Percentiles rank a stretch among this genome's conserved stretches.
These are phyloP conservation scores for Boehmeria nivea DNA, from an alignment of 306 rosid genomes.

Conservation along the genomic window DNA sequence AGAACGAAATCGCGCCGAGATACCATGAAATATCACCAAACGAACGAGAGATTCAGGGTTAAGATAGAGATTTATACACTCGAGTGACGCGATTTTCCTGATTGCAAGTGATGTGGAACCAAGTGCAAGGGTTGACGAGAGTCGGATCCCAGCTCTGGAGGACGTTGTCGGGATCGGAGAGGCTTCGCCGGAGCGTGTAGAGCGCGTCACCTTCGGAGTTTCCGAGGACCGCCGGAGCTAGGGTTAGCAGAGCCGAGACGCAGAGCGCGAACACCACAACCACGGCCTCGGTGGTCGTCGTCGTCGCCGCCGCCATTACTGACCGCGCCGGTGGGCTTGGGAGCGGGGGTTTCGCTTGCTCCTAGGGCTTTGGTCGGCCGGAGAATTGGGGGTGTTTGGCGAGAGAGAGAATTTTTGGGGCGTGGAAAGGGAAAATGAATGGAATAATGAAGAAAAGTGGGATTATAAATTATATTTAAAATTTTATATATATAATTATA, in stretches of 20 bases:
- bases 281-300: conserved; percentile 33
- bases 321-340: conserved; percentile 4
- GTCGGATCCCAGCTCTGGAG: conserved; percentile 99
- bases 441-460: not conserved
- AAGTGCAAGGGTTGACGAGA: conserved; percentile 90
- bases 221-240: conserved; percentile 33
- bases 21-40: not conserved
- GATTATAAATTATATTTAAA: no score
- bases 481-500: no score
- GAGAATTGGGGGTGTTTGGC: not conserved
- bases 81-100: conserved; percentile 89
- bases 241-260: conserved; percentile 20
- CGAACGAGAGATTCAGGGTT: not conserved
- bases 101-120: conserved; percentile 97
- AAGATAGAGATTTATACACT: conserved; percentile 40
- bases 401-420: not conserved
- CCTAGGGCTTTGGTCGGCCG: not conserved
- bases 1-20: not conserved
- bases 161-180: conserved; percentile 76
- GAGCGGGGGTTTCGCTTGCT: not conserved
- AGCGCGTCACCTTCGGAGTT: conserved; percentile 95
- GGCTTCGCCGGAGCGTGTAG: conserved; percentile 64
- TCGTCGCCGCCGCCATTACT: conserved; percentile 37
- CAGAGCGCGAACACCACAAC: conserved; percentile 8
- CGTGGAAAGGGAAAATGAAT: not conserved